Evolutionary conservation across 371 early-diverging fungal genomes (phyloP).

Genomic region (Smittium mucronatum): DNA sequence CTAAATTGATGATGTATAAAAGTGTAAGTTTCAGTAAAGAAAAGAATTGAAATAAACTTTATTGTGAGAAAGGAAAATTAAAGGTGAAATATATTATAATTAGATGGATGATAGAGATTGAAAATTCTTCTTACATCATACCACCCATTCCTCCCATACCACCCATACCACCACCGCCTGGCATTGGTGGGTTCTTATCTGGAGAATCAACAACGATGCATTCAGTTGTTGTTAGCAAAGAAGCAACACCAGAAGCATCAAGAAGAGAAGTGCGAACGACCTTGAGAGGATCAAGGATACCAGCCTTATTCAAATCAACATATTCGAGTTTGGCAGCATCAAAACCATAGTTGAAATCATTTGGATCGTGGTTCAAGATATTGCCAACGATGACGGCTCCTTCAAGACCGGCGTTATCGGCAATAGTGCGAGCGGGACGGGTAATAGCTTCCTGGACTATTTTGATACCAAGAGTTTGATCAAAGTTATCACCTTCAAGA

Average conservation of each 20-base stretch:
- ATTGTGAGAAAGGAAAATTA: too few relatives aligned
- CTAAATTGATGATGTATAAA: too few relatives aligned
- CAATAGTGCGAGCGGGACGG: constrained; percentile 85
- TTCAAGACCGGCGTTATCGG: constrained; percentile 91
- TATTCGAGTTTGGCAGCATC: constrained; percentile 85
- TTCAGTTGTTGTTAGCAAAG: constrained; percentile 89
- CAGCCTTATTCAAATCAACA: constrained; percentile 86
- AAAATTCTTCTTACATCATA: constrained; percentile 29
- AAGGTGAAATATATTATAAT: too few relatives aligned
- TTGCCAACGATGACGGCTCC: constrained; percentile 93
- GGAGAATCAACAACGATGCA: constrained; percentile 94
- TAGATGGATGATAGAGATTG: constrained; percentile 28
- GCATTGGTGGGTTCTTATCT: constrained; percentile 44
- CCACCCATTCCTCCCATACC: constrained; percentile 49
- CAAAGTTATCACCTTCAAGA: constrained; percentile 86
- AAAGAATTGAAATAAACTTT: too few relatives aligned
- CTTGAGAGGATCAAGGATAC: constrained; percentile 95
- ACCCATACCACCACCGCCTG: constrained; percentile 48
- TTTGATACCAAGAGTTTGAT: constrained; percentile 91
- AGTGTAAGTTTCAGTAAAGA: too few relatives aligned
- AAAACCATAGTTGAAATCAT: constrained; percentile 78
- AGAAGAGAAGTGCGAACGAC: constrained; percentile 92
- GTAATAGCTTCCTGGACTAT: constrained; percentile 86
- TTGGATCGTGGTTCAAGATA: constrained; percentile 58
- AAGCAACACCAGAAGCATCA: constrained; percentile 91